Base-by-base conservation (phyloP, 2,329 filamentous ascomycete species). In the Ophiocordyceps robertsii region DNA sequence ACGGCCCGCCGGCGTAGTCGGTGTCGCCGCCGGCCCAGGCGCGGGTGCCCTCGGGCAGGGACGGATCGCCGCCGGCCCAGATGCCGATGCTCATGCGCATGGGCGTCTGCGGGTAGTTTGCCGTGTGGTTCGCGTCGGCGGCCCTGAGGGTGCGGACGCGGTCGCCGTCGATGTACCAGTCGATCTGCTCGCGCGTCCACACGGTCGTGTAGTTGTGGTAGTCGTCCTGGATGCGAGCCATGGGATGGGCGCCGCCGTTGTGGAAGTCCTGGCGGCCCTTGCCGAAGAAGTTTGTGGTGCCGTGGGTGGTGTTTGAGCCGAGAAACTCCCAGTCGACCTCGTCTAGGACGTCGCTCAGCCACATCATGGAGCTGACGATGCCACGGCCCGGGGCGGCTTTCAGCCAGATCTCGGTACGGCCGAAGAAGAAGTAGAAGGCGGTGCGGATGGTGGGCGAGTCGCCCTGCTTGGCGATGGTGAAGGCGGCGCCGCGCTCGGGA, bases 261-360 rank as follows among this genome's bases (percentile, higher is more conserved):
- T 76, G 69, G 62, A 68, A 56, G 67, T 83, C 58, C 62, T 77
- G 66, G 65, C 62, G 68, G 39, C 83, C 84, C 66, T 89, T 87
- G 58, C 84, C 81, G 53, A 84, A 90, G 64, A 82, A 90, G 66
- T 90, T 89, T 51, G 76, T 81, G 52, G 84, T 72, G 9, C 75
- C 82, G 30, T 70, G 63, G 14, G 69, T 75, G 43, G 66, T 62
- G 55, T 85, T 80, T 44, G 72, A 72, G 38, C 85, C 85, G 45
- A 87, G 71, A 55, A 85, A 84, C 57, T 92, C 85, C 76, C 85
- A 90, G 56, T 95, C 88, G 35, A 94, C 80, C 63, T 94, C 86
- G 58, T 94, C 88, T 13, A 90, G 71, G 52, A 88, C 81, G 51
- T 92, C 82, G 40, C 83, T 90, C 50, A 92, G 72, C 60, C 90